phyloP scores from a whole-genome alignment of 148 eudicot genomes.

The Agrostemma githago region DNA sequence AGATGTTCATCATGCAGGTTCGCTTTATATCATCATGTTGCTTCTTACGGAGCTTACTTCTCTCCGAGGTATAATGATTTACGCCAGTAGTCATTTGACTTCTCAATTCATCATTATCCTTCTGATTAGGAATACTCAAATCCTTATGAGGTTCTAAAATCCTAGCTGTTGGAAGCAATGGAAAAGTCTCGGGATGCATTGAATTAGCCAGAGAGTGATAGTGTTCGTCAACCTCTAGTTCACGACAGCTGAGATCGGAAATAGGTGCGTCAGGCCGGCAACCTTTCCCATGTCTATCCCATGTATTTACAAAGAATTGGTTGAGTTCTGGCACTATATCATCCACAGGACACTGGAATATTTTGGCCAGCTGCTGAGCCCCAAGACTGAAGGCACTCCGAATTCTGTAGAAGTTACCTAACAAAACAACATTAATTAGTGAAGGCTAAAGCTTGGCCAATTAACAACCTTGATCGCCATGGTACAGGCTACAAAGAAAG shows the following conservation, averaged over 20 bases:
- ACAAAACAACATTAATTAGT: not conserved
- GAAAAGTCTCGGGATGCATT: slow-evolving; percentile 8
- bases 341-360: slow-evolving; percentile 45
- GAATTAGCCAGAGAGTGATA: slow-evolving; percentile 13
- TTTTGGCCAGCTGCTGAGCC: slow-evolving; percentile 44
- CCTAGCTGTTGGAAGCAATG: slow-evolving; percentile 14
- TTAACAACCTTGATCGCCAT: not conserved
- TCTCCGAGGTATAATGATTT: slow-evolving; percentile 10
- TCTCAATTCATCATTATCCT: slow-evolving; percentile 17
- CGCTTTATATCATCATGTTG: slow-evolving; percentile 25
- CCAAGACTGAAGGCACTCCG: slow-evolving; percentile 64
- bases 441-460: not conserved
- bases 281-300: slow-evolving; percentile 53
- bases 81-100: slow-evolving; percentile 18
- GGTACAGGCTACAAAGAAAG: slow-evolving; percentile 3
- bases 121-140: slow-evolving; percentile 13
- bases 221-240: slow-evolving; percentile 16
- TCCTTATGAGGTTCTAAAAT: slow-evolving; percentile 16
- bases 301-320: slow-evolving; percentile 53
- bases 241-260: not conserved
- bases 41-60: slow-evolving; percentile 23
- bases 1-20: slow-evolving; percentile 19
- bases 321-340: slow-evolving; percentile 40
- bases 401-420: slow-evolving; percentile 66
- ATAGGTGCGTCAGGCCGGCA: slow-evolving; percentile 38